phyloP scores from a whole-genome alignment of 2,329 filamentous ascomycete species.

The Penicillium nordicum region DNA sequence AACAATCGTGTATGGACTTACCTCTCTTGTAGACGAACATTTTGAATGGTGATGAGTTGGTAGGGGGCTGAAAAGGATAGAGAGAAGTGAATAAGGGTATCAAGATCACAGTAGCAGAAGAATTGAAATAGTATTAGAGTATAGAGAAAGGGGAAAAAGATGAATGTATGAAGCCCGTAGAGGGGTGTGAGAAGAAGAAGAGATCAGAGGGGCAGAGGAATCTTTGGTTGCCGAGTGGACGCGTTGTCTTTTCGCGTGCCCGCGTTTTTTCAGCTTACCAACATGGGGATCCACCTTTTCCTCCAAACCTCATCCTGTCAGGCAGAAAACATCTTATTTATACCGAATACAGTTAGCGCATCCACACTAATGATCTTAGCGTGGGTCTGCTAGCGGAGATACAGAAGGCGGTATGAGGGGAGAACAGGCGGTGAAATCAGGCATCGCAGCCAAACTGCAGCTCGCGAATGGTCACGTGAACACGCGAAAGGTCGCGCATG shows the following conservation, averaged over 20 bases:
- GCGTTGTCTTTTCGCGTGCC: slow-evolving; percentile 17
- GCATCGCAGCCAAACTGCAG: slow-evolving; percentile 8
- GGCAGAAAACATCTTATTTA: slow-evolving; percentile 1
- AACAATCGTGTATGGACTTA: slow-evolving; percentile 34
- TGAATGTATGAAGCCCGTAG: slow-evolving; percentile 12
- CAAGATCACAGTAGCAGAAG: slow-evolving; percentile 15
- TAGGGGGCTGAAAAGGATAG: slow-evolving; percentile 9
- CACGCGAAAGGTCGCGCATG: slow-evolving; percentile 10
- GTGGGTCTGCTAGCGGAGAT: slow-evolving; percentile 1
- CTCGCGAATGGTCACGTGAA: slow-evolving; percentile 23
- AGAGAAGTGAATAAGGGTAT: slow-evolving; percentile 25
- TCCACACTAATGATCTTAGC: not conserved
- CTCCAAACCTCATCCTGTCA: not conserved
- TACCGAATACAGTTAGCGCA: not conserved
- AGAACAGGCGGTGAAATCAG: slow-evolving; percentile 8
- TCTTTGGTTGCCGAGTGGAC: slow-evolving; percentile 11
- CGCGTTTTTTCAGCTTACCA: slow-evolving; percentile 16
- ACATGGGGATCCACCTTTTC: not conserved
- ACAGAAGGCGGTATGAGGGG: slow-evolving; percentile 18
- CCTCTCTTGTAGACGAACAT: slow-evolving; percentile 65
- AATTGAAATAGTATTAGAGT: slow-evolving; percentile 6
- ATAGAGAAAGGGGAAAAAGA: slow-evolving; percentile 12
- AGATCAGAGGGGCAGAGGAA: slow-evolving; percentile 25
- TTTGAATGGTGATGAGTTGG: slow-evolving; percentile 25
- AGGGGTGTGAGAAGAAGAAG: slow-evolving; percentile 23